Base-by-base conservation (phyloP, 768 basidiomycete species). In the Kwoniella europaea region DNA sequence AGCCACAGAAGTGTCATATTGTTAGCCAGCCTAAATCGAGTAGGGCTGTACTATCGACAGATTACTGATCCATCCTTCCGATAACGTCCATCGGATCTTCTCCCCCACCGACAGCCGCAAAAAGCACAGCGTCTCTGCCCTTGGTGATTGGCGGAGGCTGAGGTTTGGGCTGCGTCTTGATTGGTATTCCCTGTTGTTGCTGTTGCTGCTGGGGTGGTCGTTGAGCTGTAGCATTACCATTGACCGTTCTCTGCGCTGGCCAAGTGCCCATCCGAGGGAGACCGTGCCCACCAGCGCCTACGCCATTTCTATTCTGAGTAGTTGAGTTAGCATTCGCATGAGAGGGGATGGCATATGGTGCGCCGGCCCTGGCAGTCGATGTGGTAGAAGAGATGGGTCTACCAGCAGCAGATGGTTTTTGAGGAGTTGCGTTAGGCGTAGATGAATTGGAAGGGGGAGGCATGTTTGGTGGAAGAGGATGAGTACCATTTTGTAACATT, bases 401-500 rank as follows among this genome's bases (percentile, higher is more conserved):
- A 22, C 61, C 29, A 22, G 73, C 57, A 10, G 69, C 63, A 5
- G 71, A 67, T n/a, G 59, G 59, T n/a, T 61, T 61, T 46, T 12
- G 35, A 22, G 64, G 44, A 6, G 57, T 53, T 43, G 63, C 18
- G 56, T 56, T 22, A n/a, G 66, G 16, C 20, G 70, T 44, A 41
- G 58, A 63, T 29, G 73, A 72, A 2, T 20, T 63, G 2, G 67
- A 35, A 0, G 73, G 63, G 20, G 60, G 65, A 15, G 76, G 76
- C 2, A 77, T n/a, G 3, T 71, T 68, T 41, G 78, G 75, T 12
- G 82, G 84, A 43, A 79, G 75, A 15, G 84, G 83, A 63, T 85
- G 85, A n/a, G 82, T 82, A 27, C 85, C 85, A 57, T 84, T 81
- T 57, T 92, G 92, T 55, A 98, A 87, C 76, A 97, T 85, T 55